Evolutionary conservation across 2,329 filamentous ascomycete genomes (phyloP).

Genomic region (Colletotrichum orchidophilum): DNA sequence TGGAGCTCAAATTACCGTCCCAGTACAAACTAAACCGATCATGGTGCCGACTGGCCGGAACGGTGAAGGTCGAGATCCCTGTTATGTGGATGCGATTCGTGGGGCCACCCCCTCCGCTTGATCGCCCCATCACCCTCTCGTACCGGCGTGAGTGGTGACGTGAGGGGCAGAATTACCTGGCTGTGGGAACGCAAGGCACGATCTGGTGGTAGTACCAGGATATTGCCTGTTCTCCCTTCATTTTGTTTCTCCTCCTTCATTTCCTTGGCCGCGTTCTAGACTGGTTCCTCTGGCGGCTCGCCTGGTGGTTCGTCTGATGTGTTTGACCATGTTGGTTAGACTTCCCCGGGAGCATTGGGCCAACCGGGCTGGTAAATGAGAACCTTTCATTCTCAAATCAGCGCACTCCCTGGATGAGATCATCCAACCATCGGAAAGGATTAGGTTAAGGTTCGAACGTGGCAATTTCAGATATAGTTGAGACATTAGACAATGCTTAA

Average conservation of each 20-base stretch:
- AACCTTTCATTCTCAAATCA: slow-evolving; percentile 10
- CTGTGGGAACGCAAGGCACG: neutral
- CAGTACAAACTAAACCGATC: neutral
- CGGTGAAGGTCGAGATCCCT: slow-evolving; percentile 10
- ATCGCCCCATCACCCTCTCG: slow-evolving; percentile 10
- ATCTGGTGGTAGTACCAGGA: slow-evolving; percentile 11
- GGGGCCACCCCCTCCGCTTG: slow-evolving; percentile 5
- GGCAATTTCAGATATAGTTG: neutral
- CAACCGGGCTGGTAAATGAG: slow-evolving; percentile 15
- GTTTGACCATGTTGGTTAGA: neutral
- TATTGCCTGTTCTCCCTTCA: slow-evolving; percentile 11
- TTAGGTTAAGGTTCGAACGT: neutral
- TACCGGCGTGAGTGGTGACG: neutral
- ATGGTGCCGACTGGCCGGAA: slow-evolving; percentile 18
- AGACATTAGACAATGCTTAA: neutral
- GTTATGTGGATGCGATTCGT: slow-evolving; percentile 7
- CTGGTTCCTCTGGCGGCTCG: neutral
- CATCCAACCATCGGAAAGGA: no score
- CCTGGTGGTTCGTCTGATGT: slow-evolving; percentile 5
- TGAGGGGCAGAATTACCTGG: neutral
- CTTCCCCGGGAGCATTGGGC: neutral
- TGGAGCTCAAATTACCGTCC: neutral
- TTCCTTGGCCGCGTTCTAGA: slow-evolving; percentile 7
- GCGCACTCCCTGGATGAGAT: neutral
- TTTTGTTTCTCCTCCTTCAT: slow-evolving; percentile 22